A percentile compares a stretch with the other conserved stretches of the same genome.
Conservation (phyloP, 2,329 filamentous ascomycete species). For the Ophiostoma pallidulum region DNA sequence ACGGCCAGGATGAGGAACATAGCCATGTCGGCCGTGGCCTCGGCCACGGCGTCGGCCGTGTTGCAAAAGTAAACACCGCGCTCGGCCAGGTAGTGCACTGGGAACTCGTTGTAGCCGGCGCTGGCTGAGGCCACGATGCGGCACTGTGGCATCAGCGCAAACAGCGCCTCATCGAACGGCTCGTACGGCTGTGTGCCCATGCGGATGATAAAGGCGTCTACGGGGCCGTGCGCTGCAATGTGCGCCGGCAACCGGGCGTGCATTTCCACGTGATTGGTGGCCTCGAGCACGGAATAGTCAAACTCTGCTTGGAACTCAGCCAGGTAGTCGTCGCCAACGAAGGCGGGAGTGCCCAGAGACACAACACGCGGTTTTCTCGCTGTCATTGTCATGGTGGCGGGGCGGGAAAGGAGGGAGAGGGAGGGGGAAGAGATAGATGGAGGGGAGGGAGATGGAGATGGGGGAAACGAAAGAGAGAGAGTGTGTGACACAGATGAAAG, state of each 20-base stretch:
- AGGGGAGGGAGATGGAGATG: too few relatives aligned
- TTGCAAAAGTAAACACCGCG: slow-evolving; percentile 45
- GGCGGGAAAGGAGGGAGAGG: background rate
- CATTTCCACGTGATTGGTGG: slow-evolving; percentile 28
- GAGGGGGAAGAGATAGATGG: too few relatives aligned
- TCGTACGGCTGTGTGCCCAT: slow-evolving; percentile 40
- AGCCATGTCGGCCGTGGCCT: slow-evolving; percentile 28
- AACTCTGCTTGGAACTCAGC: slow-evolving; percentile 29
- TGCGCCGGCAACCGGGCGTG: slow-evolving; percentile 27
- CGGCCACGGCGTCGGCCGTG: slow-evolving; percentile 40
- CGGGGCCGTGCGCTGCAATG: slow-evolving; percentile 29
- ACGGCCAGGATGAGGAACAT: slow-evolving; percentile 24
- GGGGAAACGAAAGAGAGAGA: too few relatives aligned
- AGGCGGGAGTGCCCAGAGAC: slow-evolving; percentile 31
- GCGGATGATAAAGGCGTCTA: slow-evolving; percentile 39
- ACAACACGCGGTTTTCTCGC: slow-evolving; percentile 32
- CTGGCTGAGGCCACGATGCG: slow-evolving; percentile 37
- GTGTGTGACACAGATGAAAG: too few relatives aligned
- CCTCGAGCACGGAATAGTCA: slow-evolving; percentile 30
- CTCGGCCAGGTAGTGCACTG: slow-evolving; percentile 32
- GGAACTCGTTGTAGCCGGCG: slow-evolving; percentile 39
- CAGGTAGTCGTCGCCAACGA: slow-evolving; percentile 30
- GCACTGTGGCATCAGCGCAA: slow-evolving; percentile 32
- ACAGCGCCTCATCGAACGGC: slow-evolving; percentile 38
- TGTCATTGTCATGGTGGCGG: background rate